Base-by-base conservation (phyloP, 1,284 basidiomycete genomes). In the Peniophora sp. region DNA sequence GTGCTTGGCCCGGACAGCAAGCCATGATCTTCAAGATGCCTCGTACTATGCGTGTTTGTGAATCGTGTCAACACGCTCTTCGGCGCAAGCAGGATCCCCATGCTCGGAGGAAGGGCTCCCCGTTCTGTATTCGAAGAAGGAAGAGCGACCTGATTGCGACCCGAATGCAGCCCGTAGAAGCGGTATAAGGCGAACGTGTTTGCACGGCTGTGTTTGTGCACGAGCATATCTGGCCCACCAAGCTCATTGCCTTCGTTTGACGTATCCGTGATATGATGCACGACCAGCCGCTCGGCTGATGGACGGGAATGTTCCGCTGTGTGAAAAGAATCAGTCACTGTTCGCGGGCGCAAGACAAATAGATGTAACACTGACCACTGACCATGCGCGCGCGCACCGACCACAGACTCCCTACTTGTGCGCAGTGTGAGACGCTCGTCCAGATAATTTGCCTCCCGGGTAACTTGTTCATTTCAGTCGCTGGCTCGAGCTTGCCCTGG, bases 121-220 rank as follows among this genome's bases (percentile, higher is more conserved):
- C 12, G 27, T 5, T 12, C 27, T n/a, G n/a, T n/a, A n/a, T n/a
- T n/a, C n/a, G n/a, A n/a, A n/a, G n/a, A n/a, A n/a, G n/a, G n/a
- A n/a, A n/a, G n/a, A n/a, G n/a, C n/a, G n/a, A n/a, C n/a, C n/a
- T n/a, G n/a, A 8, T 55, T 55, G 49, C 12, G 47, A 44, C 58
- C 49, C 6, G 57, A 57, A 34, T 56, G 54, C 57, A 69, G 67
- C 6, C 66, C 69, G 61, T 84, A 81, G 46, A 76, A 75, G 46
- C 85, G 78, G 64, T 83, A 83, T 51, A 90, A 78, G 1, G 85
- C 86, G 64, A 88, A 89, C 0, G 85, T 87, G 24, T 78, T 65
- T 3, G 83, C 83, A 51, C 81, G 79, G 1, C 87, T 88, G 60
- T 90, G 87, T 55, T 86, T 86, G 63, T 90, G 87, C 39, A 90